Evolutionary conservation across 2,329 filamentous ascomycete genomes (phyloP).

Genomic region (Fusarium marasasianum): DNA sequence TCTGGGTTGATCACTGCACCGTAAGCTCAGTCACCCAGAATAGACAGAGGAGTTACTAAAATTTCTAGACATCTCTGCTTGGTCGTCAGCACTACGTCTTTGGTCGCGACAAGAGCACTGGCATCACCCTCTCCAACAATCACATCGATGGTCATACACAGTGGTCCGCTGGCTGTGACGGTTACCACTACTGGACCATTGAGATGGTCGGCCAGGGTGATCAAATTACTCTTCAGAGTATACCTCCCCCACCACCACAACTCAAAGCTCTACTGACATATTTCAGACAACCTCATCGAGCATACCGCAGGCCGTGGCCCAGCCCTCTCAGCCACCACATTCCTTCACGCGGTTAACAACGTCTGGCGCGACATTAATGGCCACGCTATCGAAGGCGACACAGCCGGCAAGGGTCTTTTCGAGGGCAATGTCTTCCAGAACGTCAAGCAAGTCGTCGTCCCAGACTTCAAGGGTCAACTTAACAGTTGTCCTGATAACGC

Average conservation of each 20-base stretch:
- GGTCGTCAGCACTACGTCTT: conserved; percentile 32
- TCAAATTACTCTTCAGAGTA: conserved; percentile 9
- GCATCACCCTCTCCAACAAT: conserved; percentile 58
- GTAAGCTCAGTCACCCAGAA: not conserved
- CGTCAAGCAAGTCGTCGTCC: conserved; percentile 30
- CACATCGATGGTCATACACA: conserved; percentile 55
- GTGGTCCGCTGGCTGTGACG: conserved; percentile 55
- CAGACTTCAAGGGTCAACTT: conserved; percentile 36
- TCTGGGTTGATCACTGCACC: conserved; percentile 35
- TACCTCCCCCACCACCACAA: rapidly evolving
- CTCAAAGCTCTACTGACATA: not conserved
- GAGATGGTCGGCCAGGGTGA: conserved; percentile 28
- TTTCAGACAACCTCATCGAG: conserved; percentile 17
- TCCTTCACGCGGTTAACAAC: conserved; percentile 46
- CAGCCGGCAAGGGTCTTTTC: conserved; percentile 38
- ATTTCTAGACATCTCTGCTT: conserved; percentile 5
- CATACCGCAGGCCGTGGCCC: conserved; percentile 42
- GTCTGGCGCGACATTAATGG: conserved; percentile 42
- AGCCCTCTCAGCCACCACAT: conserved; percentile 41
- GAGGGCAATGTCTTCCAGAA: conserved; percentile 42
- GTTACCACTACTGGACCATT: conserved; percentile 56
- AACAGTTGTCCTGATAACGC: conserved; percentile 38
- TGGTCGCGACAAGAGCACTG: conserved; percentile 37
- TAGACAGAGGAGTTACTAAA: not conserved
- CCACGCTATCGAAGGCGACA: conserved; percentile 42